Evolutionary conservation across 2,329 filamentous ascomycete genomes (phyloP).

Genomic region (Truncatella angustata): DNA sequence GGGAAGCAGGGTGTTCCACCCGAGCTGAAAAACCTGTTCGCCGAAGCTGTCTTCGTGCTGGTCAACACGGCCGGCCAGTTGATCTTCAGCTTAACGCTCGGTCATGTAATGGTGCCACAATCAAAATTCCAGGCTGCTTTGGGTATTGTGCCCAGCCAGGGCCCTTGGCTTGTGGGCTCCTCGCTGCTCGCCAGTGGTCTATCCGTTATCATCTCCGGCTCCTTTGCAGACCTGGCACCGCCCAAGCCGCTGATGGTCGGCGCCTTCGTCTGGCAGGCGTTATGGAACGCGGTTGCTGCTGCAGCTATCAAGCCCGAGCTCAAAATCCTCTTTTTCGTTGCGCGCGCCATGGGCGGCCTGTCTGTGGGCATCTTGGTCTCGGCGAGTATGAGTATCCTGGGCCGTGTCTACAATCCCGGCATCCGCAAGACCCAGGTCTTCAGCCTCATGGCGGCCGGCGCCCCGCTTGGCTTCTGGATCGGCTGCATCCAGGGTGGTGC

Average conservation of each 20-base stretch:
- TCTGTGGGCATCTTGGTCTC: constrained; percentile 33
- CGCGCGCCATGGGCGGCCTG: constrained; percentile 35
- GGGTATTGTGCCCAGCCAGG: constrained; percentile 34
- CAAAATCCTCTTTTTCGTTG: constrained; percentile 32
- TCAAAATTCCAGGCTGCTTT: constrained; percentile 33
- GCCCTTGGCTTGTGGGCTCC: constrained; percentile 41
- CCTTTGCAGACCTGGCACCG: constrained; percentile 34
- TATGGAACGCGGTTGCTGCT: constrained; percentile 35
- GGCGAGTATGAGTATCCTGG: constrained; percentile 33
- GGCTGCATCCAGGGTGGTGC: constrained; percentile 39
- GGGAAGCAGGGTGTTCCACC: constrained; percentile 36
- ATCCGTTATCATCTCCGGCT: constrained; percentile 36
- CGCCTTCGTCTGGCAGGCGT: constrained; percentile 38
- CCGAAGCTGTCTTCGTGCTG: constrained; percentile 37
- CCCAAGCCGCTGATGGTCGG: constrained; percentile 39
- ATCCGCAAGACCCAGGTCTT: constrained; percentile 35
- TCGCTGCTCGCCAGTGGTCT: constrained; percentile 39
- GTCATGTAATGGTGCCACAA: constrained; percentile 39
- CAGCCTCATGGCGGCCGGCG: constrained; percentile 31
- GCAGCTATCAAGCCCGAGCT: constrained; percentile 34
- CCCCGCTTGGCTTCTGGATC: constrained; percentile 34
- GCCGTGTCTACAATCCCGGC: constrained; percentile 35
- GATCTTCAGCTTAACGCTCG: constrained; percentile 39
- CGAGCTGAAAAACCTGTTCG: constrained; percentile 36
- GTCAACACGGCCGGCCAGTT: constrained; percentile 41